Evolutionary conservation across 2,329 filamentous ascomycete genomes (phyloP), one percentile per base, ranked within the genome.

Genomic region (Moelleriella libera): DNA sequence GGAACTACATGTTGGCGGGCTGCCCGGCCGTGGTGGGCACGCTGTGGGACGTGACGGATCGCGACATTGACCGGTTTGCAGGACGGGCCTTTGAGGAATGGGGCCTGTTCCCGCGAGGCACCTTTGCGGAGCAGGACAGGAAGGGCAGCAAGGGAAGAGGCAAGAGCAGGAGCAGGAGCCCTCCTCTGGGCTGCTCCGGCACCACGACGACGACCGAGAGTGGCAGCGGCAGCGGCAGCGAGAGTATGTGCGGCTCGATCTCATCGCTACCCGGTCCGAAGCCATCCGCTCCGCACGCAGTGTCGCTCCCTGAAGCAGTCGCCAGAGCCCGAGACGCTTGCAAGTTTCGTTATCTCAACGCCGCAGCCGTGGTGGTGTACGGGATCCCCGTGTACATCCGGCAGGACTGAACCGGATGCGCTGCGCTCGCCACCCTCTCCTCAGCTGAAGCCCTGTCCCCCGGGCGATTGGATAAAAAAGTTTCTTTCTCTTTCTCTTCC

Each of bases 31-130:
- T 97, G 8, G 81, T 97, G 2, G 92, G 88, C 43, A 96, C 89
- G 12, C 71, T 98, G 39, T 98, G 92, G 92, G 92, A 98, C 63
- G 92, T 98, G 45, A 98, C 92, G 8, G 92, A 98, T 62, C 86
- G 86, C 58, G 92, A 98, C 63, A 95, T 96, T 62, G 94, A 98
- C 68, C 84, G 89, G 14, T 94, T 95, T 63, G 85, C 89, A 0
- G 80, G 83, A 34, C 73, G 76, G 30, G 71, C 85, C 3, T 85
- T 95, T 61, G 85, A 92, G 60, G 75, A 83, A 56, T 98, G 92
- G 92, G 92, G 92, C 0, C 63, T 98, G 6, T 69, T 85, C 47
- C 59, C 64, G 1, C 56, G 55, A 63, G 73, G 73, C 49, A 63
- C 69, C 6, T 74, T 70, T 51, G 60, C 62, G 45, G 62, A 64